Evolutionary conservation across 176 grass and related monocot genomes (phyloP).

Genomic region (Bromus sterilis): DNA sequence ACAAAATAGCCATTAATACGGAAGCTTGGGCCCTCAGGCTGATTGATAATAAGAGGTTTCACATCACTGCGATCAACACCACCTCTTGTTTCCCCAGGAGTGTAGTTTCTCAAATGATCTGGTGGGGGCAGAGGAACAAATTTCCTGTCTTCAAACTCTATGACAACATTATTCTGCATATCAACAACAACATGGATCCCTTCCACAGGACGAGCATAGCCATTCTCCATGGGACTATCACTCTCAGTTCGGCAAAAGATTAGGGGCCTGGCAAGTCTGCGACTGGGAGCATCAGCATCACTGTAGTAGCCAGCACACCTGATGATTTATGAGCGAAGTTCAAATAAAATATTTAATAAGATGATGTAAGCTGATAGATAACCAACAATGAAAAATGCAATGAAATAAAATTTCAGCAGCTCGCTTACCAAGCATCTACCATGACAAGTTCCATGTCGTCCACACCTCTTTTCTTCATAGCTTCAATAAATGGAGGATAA

Average conservation of each 20-base stretch:
- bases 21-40: conserved; percentile 98
- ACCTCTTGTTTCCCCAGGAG: conserved; percentile 91
- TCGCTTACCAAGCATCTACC: conserved; percentile 95
- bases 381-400: neutral
- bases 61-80: conserved; percentile 96
- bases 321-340: neutral
- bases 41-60: conserved; percentile 81
- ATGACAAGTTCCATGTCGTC: conserved; percentile 99
- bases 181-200: conserved; percentile 90
- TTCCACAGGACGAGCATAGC: conserved; percentile 97
- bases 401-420: neutral
- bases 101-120: conserved; percentile 97
- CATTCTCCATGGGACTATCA: conserved; percentile 98
- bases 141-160: conserved; percentile 98
- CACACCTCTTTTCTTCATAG: conserved; percentile 97
- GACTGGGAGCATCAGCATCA: conserved; percentile 83
- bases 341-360: neutral
- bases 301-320: conserved; percentile 92
- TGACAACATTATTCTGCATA: conserved; percentile 83
- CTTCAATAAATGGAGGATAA: conserved; percentile 94
- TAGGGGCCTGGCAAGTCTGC: conserved; percentile 86
- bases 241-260: conserved; percentile 99
- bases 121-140: conserved; percentile 83
- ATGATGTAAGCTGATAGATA: neutral
- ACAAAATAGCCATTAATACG: conserved; percentile 94